Base-by-base conservation (phyloP, 805 yeast species). In the Yarrowia osloensis region DNA sequence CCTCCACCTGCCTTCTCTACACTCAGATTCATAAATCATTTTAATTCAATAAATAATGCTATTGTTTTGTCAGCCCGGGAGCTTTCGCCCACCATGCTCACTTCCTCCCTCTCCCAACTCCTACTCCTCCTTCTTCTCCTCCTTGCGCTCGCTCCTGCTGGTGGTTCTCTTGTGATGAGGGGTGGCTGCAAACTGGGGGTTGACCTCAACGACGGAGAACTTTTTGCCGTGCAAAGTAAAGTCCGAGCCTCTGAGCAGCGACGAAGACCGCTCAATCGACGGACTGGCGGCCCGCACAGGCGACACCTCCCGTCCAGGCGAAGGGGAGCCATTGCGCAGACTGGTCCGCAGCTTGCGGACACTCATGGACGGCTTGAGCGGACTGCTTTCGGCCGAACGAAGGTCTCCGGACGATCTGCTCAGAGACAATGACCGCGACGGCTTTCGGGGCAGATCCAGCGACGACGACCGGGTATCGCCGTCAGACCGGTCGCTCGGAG, bases 141-240 rank as follows among this genome's bases (percentile, higher is more conserved):
- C 44, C 62, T 37, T 40, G 28, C 28, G 19, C 28, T 40, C 63
- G 8, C 49, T 57, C 15, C 63, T 11, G 37, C 63, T 57, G 15
- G 35, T 8, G 13, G 63, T 57, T 6, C 63, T 5, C 49, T 57
- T 57, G 13, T 57, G 63, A 13, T 57, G 47, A 4, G 63, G 63
- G 3, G 49, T 57, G 40, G 70, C 69, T 3, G 73, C 74, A 65
- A 74, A 70, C 29, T 74, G 76, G 1, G 77, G 77, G 47, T 74
- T 74, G 31, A 75, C 74, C 47, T 74, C 72, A 2, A 74, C 77
- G 6, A 75, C 72, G 15, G 74, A 69, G 67, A 74, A 75, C 55
- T 71, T 73, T 67, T 72, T 72, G n/a, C 77, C 77, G 26, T 71
- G 70, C 19, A 75, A 67, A 1, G 73, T 73, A 55, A 74, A 74